Evolutionary conservation across 177 flowering plant species (phyloP), one percentile per base, ranked within the genome.

Genomic region (Vitis hybrid): DNA sequence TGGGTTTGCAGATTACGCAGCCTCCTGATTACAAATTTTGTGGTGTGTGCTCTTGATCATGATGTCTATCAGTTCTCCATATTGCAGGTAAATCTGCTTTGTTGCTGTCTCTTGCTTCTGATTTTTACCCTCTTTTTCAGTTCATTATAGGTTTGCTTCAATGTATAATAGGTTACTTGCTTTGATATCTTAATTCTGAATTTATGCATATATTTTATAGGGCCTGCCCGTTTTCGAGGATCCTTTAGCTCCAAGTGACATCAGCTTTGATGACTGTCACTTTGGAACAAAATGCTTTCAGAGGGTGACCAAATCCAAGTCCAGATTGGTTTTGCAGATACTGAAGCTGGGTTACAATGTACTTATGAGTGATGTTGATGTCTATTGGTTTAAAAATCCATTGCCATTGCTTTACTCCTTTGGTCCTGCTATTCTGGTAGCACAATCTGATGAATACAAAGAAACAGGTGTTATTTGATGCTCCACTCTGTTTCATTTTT

Each of bases 221-320:
- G 99, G 99, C 19, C 77, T 95, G 68, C 98, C 99, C 50, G 97
- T 90, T 75, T 88, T 90, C 76, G 78, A 64, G 73, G 95, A 90
- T 72, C 77, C 88, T 52, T 71, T 77, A 51, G 88, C 96, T 72
- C 96, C 97, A 51, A 76, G 75, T 31, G 79, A 88, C 70, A 87
- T 89, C 71, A 95, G 98, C 86, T 93, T 86, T 72, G 78, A 92
- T 70, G 84, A 90, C 70, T 95, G 99, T 79, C 99, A 95, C 77
- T 95, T 95, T 72, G 99, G 99, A 68, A 90, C 97, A 50, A 81
- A 85, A 68, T 95, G 99, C 89, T 95, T 95, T 79, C 95, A 89
- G 82, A 92, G 83, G 77, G 99, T 95, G 62, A 92, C 98, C 55
- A 95, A 95, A 80, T 92, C 85, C 68, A 95, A 95, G 76, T 95